phyloP scores from a whole-genome alignment of 768 basidiomycete genomes.

The Tylopilus intermedius region DNA sequence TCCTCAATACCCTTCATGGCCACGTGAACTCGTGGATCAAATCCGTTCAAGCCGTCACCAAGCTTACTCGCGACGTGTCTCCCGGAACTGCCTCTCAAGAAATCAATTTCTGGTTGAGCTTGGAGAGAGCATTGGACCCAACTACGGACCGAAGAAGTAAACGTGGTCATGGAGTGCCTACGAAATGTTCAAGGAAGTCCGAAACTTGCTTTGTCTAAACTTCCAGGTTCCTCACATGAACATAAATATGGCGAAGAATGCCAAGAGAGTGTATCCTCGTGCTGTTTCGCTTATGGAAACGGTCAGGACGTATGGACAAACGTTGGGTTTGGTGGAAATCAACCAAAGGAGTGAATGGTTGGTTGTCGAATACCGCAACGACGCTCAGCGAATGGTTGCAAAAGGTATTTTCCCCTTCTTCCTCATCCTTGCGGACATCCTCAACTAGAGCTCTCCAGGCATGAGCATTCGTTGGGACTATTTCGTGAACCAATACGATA shows the following conservation, averaged over 20 bases:
- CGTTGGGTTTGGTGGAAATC: conserved; percentile 82
- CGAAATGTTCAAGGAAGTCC: conserved; percentile 98
- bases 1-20: conserved; percentile 88
- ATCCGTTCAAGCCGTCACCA: conserved; percentile 93
- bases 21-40: conserved; percentile 99
- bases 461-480: conserved; percentile 97
- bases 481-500: conserved; percentile 92
- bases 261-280: conserved; percentile 96
- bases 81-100: conserved; percentile 97
- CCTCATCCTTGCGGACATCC: neutral
- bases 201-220: conserved; percentile 92
- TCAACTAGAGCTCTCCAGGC: conserved; percentile 42
- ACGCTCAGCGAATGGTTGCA: conserved; percentile 87
- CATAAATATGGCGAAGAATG: conserved; percentile 96
- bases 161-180: conserved; percentile 89
- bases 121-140: conserved; percentile 94
- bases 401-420: conserved; percentile 55
- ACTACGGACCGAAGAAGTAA: conserved; percentile 85
- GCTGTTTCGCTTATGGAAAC: conserved; percentile 99
- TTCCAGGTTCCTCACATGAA: conserved; percentile 94
- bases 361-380: conserved; percentile 90
- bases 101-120: conserved; percentile 97
- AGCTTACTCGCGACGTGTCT: conserved; percentile 87
- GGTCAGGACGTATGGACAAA: conserved; percentile 96
- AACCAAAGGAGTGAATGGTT: conserved; percentile 93